A percentile compares a stretch with the other conserved stretches of the same genome.
Evolutionary conservation across 2,329 filamentous ascomycete genomes (phyloP).

Genomic region (Lasiodiplodia sp.): DNA sequence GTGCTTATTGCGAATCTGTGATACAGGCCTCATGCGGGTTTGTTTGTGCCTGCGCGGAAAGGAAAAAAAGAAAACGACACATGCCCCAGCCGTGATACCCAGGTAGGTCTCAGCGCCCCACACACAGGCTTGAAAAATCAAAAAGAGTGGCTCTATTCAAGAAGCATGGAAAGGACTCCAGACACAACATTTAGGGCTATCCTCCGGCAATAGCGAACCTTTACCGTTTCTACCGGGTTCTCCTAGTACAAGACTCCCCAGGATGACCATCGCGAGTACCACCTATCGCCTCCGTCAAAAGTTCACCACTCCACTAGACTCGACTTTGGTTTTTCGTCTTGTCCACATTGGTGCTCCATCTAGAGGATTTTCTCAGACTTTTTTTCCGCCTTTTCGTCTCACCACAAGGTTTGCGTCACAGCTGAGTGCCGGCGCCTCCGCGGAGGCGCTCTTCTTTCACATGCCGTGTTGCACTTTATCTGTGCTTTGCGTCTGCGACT

Average conservation of each 20-base stretch:
- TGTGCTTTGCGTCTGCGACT: background rate
- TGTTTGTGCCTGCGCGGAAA: background rate
- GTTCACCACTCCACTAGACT: too few relatives aligned
- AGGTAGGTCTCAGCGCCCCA: conserved; percentile 17
- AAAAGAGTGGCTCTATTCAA: conserved; percentile 3
- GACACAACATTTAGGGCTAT: background rate
- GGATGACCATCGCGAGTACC: background rate
- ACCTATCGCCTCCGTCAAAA: background rate
- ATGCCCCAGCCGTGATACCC: conserved; percentile 7
- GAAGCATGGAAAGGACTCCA: background rate
- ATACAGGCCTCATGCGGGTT: background rate
- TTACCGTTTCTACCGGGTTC: background rate
- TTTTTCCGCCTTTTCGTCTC: background rate
- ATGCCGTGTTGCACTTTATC: background rate
- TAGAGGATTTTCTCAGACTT: background rate
- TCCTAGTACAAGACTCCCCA: background rate
- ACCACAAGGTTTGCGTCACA: background rate
- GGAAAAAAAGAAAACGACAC: background rate
- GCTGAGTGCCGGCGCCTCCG: background rate
- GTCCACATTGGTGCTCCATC: background rate
- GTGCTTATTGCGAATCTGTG: background rate
- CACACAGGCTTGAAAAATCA: background rate
- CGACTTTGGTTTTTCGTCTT: background rate
- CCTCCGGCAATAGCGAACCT: background rate
- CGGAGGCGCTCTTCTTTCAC: background rate